A percentile compares a stretch with the other conserved stretches of the same genome.
These are phyloP conservation scores for Citrus cavaleriei DNA, from an alignment of 345 rosid species.

Conservation along the genomic window DNA sequence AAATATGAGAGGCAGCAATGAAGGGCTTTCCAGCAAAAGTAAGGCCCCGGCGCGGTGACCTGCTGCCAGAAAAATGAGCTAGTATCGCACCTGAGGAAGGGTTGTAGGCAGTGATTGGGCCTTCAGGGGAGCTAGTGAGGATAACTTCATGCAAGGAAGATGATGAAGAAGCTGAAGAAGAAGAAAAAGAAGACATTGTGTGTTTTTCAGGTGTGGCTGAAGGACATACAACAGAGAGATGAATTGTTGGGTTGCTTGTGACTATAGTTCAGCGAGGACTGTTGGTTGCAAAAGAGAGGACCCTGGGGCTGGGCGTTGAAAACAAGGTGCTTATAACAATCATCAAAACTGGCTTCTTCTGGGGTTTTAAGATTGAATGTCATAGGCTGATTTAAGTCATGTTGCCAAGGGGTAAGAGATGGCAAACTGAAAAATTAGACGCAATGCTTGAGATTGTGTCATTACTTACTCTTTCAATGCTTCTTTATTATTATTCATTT, in stretches of 20 bases:
- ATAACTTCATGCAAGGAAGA: slow-evolving; percentile 28
- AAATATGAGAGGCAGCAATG: slow-evolving; percentile 45
- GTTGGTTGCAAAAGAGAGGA: slow-evolving; percentile 9
- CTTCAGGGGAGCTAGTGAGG: slow-evolving; percentile 42
- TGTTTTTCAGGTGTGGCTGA: neutral
- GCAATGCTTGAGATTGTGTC: neutral
- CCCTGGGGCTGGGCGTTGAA: slow-evolving; percentile 12
- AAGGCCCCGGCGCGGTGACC: slow-evolving; percentile 45
- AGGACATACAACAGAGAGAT: neutral
- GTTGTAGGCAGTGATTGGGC: slow-evolving; percentile 39
- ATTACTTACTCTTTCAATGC: neutral
- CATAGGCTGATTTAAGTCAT: neutral
- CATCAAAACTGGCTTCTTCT: slow-evolving; percentile 17
- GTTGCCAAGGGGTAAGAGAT: neutral
- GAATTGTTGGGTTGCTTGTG: neutral
- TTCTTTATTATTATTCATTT: neutral
- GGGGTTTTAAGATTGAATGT: neutral
- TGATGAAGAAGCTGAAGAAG: neutral
- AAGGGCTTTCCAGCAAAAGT: slow-evolving; percentile 26
- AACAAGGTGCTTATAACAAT: slow-evolving; percentile 11
- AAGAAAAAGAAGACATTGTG: slow-evolving; percentile 8
- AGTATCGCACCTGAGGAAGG: slow-evolving; percentile 27
- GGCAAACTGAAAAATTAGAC: neutral
- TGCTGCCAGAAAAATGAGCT: slow-evolving; percentile 34
- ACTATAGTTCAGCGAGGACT: neutral